Conservation (phyloP, 2,329 filamentous ascomycete species). For the Byssothecium circinans region DNA sequence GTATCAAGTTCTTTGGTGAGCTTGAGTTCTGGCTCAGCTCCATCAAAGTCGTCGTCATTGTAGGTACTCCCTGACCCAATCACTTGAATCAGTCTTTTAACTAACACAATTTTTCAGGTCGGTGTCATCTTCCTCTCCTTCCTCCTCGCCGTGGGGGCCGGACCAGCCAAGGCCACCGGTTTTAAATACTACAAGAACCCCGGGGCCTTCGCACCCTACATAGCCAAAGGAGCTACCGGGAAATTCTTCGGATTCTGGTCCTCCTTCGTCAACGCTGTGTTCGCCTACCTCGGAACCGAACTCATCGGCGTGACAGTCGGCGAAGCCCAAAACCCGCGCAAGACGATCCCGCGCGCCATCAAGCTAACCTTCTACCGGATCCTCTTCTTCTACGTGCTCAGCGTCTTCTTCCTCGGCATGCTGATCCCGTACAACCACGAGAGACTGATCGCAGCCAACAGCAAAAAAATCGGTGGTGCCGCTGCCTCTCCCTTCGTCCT, state of each 20-base stretch:
- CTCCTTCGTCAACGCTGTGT: conserved; percentile 74
- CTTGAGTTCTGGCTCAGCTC: conserved; percentile 54
- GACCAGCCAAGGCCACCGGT: conserved; percentile 45
- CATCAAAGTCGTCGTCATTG: conserved; percentile 51
- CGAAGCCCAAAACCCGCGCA: conserved; percentile 77
- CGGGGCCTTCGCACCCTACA: conserved; percentile 49
- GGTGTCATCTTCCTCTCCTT: conserved; percentile 51
- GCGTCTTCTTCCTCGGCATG: conserved; percentile 74
- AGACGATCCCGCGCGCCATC: conserved; percentile 75
- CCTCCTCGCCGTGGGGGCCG: conserved; percentile 48
- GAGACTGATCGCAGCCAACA: conserved; percentile 62
- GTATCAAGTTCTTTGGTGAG: conserved; percentile 60
- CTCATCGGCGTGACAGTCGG: conserved; percentile 77
- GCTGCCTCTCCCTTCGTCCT: conserved; percentile 75
- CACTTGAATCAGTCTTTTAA: background rate
- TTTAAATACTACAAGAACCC: conserved; percentile 51
- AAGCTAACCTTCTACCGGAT: conserved; percentile 82
- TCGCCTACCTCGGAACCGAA: conserved; percentile 71
- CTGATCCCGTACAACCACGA: conserved; percentile 70
- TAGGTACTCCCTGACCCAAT: conserved; percentile 7
- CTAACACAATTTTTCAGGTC: conserved; percentile 20
- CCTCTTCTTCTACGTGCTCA: conserved; percentile 75
- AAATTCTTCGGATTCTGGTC: conserved; percentile 60
- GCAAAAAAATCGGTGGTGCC: conserved; percentile 52
- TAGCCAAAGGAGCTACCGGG: conserved; percentile 36